A percentile compares a stretch with the other conserved stretches of the same genome.
Conservation (phyloP, 2,329 filamentous ascomycete genomes). For the Chaetothyriales sp. region DNA sequence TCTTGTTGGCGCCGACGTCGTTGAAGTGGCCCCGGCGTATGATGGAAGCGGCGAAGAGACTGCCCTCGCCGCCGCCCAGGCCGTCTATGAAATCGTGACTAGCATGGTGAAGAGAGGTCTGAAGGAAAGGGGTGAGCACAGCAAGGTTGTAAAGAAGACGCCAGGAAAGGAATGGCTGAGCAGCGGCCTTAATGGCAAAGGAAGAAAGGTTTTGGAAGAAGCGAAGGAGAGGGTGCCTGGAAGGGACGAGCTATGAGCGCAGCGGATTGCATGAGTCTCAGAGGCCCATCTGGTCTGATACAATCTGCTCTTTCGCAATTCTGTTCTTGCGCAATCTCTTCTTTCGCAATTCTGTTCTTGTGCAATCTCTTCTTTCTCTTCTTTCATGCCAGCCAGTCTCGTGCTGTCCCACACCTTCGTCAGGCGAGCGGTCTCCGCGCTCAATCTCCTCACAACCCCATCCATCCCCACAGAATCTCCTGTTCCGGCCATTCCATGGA, state of each 20-base stretch:
- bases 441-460: too few species aligned
- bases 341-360: too few species aligned
- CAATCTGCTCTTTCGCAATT: too few species aligned
- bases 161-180: constrained; percentile 6
- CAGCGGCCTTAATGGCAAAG: background rate
- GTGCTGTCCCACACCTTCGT: too few species aligned
- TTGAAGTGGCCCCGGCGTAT: constrained; percentile 78
- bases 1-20: constrained; percentile 76
- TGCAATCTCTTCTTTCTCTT: too few species aligned
- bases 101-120: constrained; percentile 35
- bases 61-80: constrained; percentile 67
- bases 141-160: constrained; percentile 9
- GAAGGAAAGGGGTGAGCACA: constrained; percentile 19
- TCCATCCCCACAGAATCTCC: too few species aligned
- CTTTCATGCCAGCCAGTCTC: too few species aligned
- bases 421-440: too few species aligned
- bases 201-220: constrained; percentile 5
- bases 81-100: constrained; percentile 74
- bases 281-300: too few species aligned
- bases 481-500: too few species aligned
- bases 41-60: constrained; percentile 70
- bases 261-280: too few species aligned
- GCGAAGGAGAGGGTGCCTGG: background rate
- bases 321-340: too few species aligned
- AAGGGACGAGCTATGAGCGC: constrained; percentile 2